Conservation (phyloP, 2,329 filamentous ascomycete genomes). For the Calonectria naviculata region DNA sequence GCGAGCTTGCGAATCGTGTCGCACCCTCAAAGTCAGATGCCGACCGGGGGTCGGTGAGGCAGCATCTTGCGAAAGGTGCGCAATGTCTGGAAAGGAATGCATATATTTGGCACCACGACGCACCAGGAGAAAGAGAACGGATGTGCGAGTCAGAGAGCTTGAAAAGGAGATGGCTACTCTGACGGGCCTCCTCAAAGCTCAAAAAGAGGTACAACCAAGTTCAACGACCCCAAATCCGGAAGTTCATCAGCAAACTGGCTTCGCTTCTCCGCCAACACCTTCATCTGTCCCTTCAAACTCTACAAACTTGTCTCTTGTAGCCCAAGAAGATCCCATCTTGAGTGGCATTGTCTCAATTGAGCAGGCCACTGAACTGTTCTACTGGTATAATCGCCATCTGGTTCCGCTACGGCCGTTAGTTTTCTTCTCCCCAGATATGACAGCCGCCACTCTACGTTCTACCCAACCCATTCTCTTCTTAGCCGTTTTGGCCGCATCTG, state of each 20-base stretch:
- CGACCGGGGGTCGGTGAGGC: not conserved
- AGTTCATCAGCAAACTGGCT: not conserved
- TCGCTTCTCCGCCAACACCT: not conserved
- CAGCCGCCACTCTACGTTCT: not conserved
- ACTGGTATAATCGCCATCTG: not conserved
- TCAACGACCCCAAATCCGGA: not conserved
- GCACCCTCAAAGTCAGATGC: conserved; percentile 2
- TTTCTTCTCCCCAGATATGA: not conserved
- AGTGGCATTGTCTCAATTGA: not conserved
- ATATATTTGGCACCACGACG: not conserved
- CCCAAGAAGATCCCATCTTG: not conserved
- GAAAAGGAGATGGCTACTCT: conserved; percentile 2
- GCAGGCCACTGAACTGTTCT: not conserved
- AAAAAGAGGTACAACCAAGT: not conserved
- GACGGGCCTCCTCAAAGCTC: not conserved
- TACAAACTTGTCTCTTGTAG: not conserved
- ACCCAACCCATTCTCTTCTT: not conserved
- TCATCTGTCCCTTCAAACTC: not conserved
- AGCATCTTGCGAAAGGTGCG: not conserved
- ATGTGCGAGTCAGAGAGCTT: not conserved
- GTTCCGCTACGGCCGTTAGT: not conserved
- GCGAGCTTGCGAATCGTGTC: not conserved
- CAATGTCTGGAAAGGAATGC: not conserved
- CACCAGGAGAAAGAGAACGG: not conserved
- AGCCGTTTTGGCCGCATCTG: not conserved